These are phyloP conservation scores for Puccinia hordei DNA, from an alignment of 1,284 basidiomycete genomes.

Conservation along the genomic window DNA sequence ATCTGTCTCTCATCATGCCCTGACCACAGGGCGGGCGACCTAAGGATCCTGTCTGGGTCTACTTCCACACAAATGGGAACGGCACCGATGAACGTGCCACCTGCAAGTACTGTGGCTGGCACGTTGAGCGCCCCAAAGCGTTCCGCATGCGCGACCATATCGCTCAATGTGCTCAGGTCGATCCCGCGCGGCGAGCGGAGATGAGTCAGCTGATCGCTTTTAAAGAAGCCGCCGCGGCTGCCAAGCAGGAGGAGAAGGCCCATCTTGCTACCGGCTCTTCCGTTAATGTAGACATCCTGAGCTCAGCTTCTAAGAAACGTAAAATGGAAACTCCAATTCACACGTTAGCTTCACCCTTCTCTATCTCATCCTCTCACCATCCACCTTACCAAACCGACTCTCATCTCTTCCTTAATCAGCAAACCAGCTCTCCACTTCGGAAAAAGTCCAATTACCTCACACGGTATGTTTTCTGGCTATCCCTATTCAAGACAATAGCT, in stretches of 20 bases:
- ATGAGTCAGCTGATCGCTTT: constrained; percentile 49
- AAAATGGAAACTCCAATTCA: constrained; percentile 41
- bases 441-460: constrained; percentile 57
- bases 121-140: constrained; percentile 57
- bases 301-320: constrained; percentile 40
- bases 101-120: constrained; percentile 56
- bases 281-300: not conserved
- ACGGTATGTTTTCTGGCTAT: constrained; percentile 53
- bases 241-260: constrained; percentile 51
- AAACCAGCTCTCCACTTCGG: constrained; percentile 23
- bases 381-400: not conserved
- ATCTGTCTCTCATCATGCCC: not conserved
- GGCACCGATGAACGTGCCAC: constrained; percentile 51
- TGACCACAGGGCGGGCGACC: constrained; percentile 39
- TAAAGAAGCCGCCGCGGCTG: constrained; percentile 48
- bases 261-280: constrained; percentile 14
- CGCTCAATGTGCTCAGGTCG: constrained; percentile 52
- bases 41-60: constrained; percentile 51
- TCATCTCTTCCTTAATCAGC: not conserved
- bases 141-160: constrained; percentile 57
- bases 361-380: not conserved
- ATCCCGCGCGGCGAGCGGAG: constrained; percentile 26
- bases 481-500: not conserved
- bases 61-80: constrained; percentile 49
- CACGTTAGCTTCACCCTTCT: not conserved